These are phyloP conservation scores for Phanerodontia chrysosporium DNA, from an alignment of 768 basidiomycete species.

Conservation along the genomic window DNA sequence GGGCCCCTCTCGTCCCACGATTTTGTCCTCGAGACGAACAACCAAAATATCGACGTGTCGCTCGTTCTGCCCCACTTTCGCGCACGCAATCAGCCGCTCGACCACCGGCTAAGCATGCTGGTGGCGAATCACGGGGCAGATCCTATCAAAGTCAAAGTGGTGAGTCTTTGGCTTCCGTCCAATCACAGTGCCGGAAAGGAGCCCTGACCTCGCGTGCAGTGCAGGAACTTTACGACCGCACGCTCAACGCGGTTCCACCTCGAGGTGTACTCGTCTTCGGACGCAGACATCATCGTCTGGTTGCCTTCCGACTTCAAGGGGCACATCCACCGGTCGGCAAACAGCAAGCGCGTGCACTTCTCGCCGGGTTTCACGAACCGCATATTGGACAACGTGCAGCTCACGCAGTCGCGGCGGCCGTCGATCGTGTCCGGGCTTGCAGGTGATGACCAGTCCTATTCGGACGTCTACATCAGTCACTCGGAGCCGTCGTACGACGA, in stretches of 20 bases:
- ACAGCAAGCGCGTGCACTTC: slow-evolving; percentile 41
- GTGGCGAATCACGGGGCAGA: slow-evolving; percentile 47
- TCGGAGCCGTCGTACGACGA: slow-evolving; percentile 8
- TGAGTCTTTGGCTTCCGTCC: slow-evolving; percentile 50
- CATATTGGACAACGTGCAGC: slow-evolving; percentile 36
- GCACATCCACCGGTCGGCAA: slow-evolving; percentile 42
- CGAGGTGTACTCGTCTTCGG: slow-evolving; percentile 53
- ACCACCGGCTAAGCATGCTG: slow-evolving; percentile 71
- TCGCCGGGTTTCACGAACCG: slow-evolving; percentile 74
- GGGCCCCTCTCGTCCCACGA: slow-evolving; percentile 52
- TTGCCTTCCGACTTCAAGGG: slow-evolving; percentile 79
- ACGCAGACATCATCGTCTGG: slow-evolving; percentile 69
- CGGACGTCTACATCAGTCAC: slow-evolving; percentile 23
- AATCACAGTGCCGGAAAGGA: background rate
- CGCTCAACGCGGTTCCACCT: slow-evolving; percentile 39
- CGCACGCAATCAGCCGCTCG: slow-evolving; percentile 65
- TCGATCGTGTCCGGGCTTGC: slow-evolving; percentile 20
- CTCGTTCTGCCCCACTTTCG: slow-evolving; percentile 77
- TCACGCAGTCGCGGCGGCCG: slow-evolving; percentile 25
- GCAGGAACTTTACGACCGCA: slow-evolving; percentile 26
- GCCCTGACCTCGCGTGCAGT: slow-evolving; percentile 14
- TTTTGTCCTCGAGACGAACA: slow-evolving; percentile 48
- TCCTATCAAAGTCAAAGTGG: slow-evolving; percentile 64
- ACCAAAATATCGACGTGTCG: slow-evolving; percentile 55
- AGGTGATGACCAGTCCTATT: slow-evolving; percentile 12